These are phyloP conservation scores for Inonotus hispidus DNA, from an alignment of 1,284 basidiomycete genomes.

Conservation along the genomic window DNA sequence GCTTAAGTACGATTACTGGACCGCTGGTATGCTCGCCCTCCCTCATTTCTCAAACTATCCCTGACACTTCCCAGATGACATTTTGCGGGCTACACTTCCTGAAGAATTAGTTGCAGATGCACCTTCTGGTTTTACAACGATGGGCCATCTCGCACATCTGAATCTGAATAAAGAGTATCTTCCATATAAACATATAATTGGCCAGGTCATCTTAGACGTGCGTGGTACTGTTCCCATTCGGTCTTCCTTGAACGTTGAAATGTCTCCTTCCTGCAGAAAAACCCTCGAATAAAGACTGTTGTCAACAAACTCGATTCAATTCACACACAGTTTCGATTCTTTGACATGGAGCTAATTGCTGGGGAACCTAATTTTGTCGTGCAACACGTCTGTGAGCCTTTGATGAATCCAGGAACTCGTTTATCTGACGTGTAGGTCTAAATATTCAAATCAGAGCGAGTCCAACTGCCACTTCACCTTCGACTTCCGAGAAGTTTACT, in stretches of 20 bases:
- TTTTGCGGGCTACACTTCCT: slow-evolving; percentile 76
- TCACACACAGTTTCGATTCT: slow-evolving; percentile 85
- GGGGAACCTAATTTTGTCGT: slow-evolving; percentile 85
- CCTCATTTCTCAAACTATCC: background rate
- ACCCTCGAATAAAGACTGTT: slow-evolving; percentile 74
- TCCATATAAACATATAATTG: slow-evolving; percentile 88
- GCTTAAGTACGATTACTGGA: slow-evolving; percentile 84
- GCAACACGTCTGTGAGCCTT: no score
- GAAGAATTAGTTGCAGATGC: slow-evolving; percentile 69
- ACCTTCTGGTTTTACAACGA: slow-evolving; percentile 83
- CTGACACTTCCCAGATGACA: slow-evolving; percentile 48
- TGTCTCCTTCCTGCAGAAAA: slow-evolving; percentile 58
- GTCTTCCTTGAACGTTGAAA: background rate
- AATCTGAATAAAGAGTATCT: slow-evolving; percentile 90
- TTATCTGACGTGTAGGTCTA: no score
- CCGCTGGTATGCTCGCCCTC: slow-evolving; percentile 48
- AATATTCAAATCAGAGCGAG: slow-evolving; percentile 58
- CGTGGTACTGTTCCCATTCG: slow-evolving; percentile 26
- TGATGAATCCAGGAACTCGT: no score
- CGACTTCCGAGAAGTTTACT: slow-evolving; percentile 95
- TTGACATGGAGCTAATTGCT: slow-evolving; percentile 96
- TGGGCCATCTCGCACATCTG: slow-evolving; percentile 89
- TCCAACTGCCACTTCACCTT: slow-evolving; percentile 85
- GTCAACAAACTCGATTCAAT: slow-evolving; percentile 95
- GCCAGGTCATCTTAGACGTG: slow-evolving; percentile 87